Evolutionary conservation across 768 basidiomycete species (phyloP), one percentile per base, ranked within the genome.

Genomic region (Dioszegia hungarica): DNA sequence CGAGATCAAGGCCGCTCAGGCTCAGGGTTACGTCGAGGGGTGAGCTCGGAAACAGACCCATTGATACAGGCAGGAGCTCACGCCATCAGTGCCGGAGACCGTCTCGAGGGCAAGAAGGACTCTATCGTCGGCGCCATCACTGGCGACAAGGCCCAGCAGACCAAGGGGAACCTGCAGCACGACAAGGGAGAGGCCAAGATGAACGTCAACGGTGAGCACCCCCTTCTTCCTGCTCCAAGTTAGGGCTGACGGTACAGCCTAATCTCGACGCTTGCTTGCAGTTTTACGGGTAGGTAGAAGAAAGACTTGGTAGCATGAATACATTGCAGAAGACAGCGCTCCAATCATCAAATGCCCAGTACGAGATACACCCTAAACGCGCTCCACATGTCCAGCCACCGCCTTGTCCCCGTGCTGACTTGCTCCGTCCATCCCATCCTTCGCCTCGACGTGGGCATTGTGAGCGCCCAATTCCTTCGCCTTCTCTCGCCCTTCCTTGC

Each of bases 1-100:
- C 29, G 74, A 75, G 62, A 73, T 75, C 65, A 72, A 68, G 38
- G 74, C 74, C 46, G 74, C 72, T 54, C 53, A 75, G 53, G 74
- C 72, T 19, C 48, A 75, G 57, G 66, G 65, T n/a, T 75, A 72
- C 64, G 72, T 66, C 49, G 72, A 73, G 61, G 74, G 74, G 66
- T 68, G 50, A 62, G 68, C 57, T 19, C 20, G 8, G 19, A 2
- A 3, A 6, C 8, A 3, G 31, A 9, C 24, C 2, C 34, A 29
- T 34, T 19, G 17, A 9, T 54, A 17, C 1, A 33, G 25, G 15
- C 25, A 12, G 43, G 5, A 20, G 55, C 60, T 57, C 14, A 58
- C 22, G 14, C n/a, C 17, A 25, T 25, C 27, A 70, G 68, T 43
- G 63, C 62, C 56, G 68, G 62, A 40, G 74, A 75, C 60, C 64